Evolutionary conservation across 371 early-diverging fungal species (phyloP), one percentile per base, ranked within the genome.

Genomic region (Mortierella polycephala): DNA sequence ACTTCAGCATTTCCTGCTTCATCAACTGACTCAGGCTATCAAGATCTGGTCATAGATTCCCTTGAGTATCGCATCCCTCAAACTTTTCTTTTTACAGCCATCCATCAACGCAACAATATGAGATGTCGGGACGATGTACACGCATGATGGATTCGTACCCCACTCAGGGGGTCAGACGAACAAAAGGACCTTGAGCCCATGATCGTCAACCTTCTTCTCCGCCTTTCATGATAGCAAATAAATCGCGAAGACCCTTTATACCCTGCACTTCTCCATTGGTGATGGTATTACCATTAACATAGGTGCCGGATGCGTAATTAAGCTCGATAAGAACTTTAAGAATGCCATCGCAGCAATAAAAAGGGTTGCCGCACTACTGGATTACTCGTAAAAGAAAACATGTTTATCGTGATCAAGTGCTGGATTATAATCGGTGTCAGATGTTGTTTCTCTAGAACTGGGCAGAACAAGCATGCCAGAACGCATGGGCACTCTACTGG

Each of bases 71-170:
- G n/a, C n/a, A n/a, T n/a, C n/a, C n/a, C n/a, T n/a, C n/a, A n/a
- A n/a, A n/a, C n/a, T n/a, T n/a, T n/a, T n/a, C n/a, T n/a, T n/a
- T n/a, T n/a, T n/a, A n/a, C n/a, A n/a, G n/a, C n/a, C n/a, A n/a
- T n/a, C n/a, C n/a, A n/a, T n/a, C n/a, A n/a, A n/a, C n/a, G n/a
- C n/a, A n/a, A n/a, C n/a, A n/a, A n/a, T n/a, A n/a, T n/a, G n/a
- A n/a, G n/a, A n/a, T n/a, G 71, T 77, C 41, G 72, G 69, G 58
- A 41, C 16, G 18, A 69, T 69, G 75, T 39, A 56, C 42, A 61
- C 62, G 52, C 5, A 57, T 62, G 52, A 45, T 23, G 7, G 71
- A 75, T 23, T 59, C 63, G 5, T 49, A 45, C 63, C 75, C 67
- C 8, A 45, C 60, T 69, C 30, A 40, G 41, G 1, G 50, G 21